Evolutionary conservation across 148 eudicot species (phyloP).

Genomic region (Gaultheria prostrata): DNA sequence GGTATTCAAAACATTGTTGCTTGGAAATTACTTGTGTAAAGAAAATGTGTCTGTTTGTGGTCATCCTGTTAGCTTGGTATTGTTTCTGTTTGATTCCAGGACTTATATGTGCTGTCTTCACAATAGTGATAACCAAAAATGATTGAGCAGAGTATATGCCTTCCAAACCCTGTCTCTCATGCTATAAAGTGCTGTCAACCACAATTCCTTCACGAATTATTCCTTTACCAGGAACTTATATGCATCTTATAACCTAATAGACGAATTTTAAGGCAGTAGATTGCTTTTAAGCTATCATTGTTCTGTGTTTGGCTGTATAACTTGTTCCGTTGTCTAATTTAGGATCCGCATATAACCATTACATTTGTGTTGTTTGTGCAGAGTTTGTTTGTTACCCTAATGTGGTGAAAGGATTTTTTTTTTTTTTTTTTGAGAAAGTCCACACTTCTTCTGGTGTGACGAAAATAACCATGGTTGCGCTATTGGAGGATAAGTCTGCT

Average conservation of each 20-base stretch:
- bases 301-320: background rate
- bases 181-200: background rate
- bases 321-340: background rate
- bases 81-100: background rate
- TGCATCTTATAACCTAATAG: background rate
- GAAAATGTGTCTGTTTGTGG: background rate
- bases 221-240: background rate
- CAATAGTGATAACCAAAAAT: background rate
- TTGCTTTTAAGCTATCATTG: background rate
- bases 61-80: background rate
- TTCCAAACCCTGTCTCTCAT: background rate
- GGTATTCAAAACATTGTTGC: slow-evolving; percentile 7
- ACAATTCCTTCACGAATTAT: background rate
- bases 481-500: background rate
- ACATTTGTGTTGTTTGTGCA: background rate
- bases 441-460: background rate
- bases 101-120: background rate
- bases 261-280: background rate
- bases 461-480: background rate
- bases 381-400: background rate
- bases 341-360: background rate
- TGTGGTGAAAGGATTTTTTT: background rate
- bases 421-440: background rate
- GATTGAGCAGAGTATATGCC: background rate
- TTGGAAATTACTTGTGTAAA: slow-evolving; percentile 30